Evolutionary conservation across 169 alveolate genomes (phyloP).

Genomic region (Toxoplasma gondii): DNA sequence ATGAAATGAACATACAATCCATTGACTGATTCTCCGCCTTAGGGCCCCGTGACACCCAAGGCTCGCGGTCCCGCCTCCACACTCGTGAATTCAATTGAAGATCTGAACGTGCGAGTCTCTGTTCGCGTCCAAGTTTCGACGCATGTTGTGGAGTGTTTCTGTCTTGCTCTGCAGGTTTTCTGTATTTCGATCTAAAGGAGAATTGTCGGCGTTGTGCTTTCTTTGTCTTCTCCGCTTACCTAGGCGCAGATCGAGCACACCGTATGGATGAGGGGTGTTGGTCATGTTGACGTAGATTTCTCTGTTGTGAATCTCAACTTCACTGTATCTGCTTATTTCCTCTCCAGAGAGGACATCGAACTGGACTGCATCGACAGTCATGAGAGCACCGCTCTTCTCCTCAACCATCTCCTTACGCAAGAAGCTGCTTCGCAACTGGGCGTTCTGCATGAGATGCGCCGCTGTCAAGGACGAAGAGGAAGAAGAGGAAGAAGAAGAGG

Average conservation of each 20-base stretch:
- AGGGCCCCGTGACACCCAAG: too few relatives aligned
- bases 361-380: slow-evolving; percentile 63
- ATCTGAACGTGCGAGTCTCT: too few relatives aligned
- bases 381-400: background rate
- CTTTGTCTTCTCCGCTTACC: slow-evolving; percentile 2
- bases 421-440: background rate
- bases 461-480: background rate
- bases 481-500: background rate
- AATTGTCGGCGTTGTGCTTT: too few relatives aligned
- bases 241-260: slow-evolving; percentile 27
- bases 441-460: background rate
- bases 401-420: background rate
- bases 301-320: slow-evolving; percentile 50
- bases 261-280: slow-evolving; percentile 45
- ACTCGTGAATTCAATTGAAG: too few relatives aligned
- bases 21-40: too few relatives aligned
- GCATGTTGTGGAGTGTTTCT: too few relatives aligned
- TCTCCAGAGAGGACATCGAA: slow-evolving; percentile 59
- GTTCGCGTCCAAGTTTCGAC: too few relatives aligned
- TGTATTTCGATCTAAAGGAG: too few relatives aligned
- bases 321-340: slow-evolving; percentile 58
- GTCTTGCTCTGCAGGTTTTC: too few relatives aligned
- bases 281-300: slow-evolving; percentile 54
- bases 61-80: too few relatives aligned
- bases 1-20: too few relatives aligned